Percentiles rank a stretch among this genome's conserved stretches.
Conservation (phyloP, 1,139 yeast genomes). For the Hemisphaericaspora xylofermentans region DNA sequence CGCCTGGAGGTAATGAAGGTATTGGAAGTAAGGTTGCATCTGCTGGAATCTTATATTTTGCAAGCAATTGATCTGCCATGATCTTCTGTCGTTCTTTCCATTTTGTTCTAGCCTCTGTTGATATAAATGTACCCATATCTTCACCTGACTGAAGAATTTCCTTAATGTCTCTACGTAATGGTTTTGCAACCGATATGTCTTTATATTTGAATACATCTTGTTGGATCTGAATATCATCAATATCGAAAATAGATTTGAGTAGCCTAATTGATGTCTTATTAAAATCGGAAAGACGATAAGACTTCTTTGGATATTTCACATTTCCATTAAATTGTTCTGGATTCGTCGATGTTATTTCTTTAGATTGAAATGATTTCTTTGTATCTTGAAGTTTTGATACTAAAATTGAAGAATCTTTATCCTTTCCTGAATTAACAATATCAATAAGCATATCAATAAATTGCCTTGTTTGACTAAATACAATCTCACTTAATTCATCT, state of each 20-base stretch:
- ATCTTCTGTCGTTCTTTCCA: constrained; percentile 54
- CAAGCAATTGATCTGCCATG: constrained; percentile 35
- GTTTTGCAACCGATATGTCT: constrained; percentile 42
- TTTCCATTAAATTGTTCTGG: constrained; percentile 12
- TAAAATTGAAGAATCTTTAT: constrained; percentile 37
- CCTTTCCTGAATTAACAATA: constrained; percentile 46
- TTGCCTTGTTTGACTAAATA: constrained; percentile 55
- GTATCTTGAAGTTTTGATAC: constrained; percentile 34
- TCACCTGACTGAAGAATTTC: constrained; percentile 14
- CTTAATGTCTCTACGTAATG: constrained; percentile 46
- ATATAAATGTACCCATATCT: constrained; percentile 28
- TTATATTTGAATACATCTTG: constrained; percentile 47
- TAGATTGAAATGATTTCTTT: constrained; percentile 4
- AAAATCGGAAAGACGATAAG: constrained; percentile 51
- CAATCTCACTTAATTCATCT: constrained; percentile 42
- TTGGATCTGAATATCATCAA: constrained; percentile 45
- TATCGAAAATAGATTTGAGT: constrained; percentile 40
- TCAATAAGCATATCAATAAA: constrained; percentile 58
- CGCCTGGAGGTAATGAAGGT: constrained; percentile 33
- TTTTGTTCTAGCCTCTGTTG: constrained; percentile 36
- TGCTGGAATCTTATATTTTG: constrained; percentile 41
- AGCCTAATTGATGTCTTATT: constrained; percentile 39
- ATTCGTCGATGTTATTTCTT: constrained; percentile 29
- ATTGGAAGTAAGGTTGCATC: constrained; percentile 30
- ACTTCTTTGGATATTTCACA: constrained; percentile 39